Base-by-base conservation (phyloP, 768 basidiomycete species). In the Auricularia cornea region DNA sequence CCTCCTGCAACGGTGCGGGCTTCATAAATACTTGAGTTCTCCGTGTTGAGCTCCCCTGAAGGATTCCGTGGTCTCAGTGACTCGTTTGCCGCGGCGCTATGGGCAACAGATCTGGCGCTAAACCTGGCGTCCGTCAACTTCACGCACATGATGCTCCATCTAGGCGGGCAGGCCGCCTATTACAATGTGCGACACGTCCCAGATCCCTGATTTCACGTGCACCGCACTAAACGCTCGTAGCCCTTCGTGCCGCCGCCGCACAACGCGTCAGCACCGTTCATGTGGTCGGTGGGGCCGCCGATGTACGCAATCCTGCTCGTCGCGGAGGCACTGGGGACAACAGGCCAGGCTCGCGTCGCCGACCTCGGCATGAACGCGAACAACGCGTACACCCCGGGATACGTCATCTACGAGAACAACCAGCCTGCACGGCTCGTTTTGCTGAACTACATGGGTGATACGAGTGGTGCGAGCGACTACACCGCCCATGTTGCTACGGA, bases 341-440 rank as follows among this genome's bases (percentile, higher is more conserved):
- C 82, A 44, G 85, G 86, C 72, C 75, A 72, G 1, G 83, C 88
- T 1, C 88, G 83, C 64, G 78, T 93, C 30, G 73, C 89, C 33
- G 91, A 93, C 72, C 78, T 90, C 35, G 71, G 72, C n/a, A 78
- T 80, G 56, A 84, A 82, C 67, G 69, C 68, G 52, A 79, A 73
- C n/a, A 82, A 76, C 67, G 75, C 78, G 16, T 83, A 75, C 66
- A 88, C 86, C 3, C 87, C 90, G 63, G 78, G 33, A 69, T 88
- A 91, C 70, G 88, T 82, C 6, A 82, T 93, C 60, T 92, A 92
- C 70, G 89, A 93, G 71, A 80, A 87, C 64, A 84, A 83, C 18
- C 75, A 72, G 3, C 82, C 87, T 3, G 79, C 80, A 10, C 81
- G 86, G 52, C 78, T 90, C 1, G 85, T 83, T 5, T 69, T 93